phyloP scores from a whole-genome alignment of 164 flowering plant species.

The Liquidambar formosana region DNA sequence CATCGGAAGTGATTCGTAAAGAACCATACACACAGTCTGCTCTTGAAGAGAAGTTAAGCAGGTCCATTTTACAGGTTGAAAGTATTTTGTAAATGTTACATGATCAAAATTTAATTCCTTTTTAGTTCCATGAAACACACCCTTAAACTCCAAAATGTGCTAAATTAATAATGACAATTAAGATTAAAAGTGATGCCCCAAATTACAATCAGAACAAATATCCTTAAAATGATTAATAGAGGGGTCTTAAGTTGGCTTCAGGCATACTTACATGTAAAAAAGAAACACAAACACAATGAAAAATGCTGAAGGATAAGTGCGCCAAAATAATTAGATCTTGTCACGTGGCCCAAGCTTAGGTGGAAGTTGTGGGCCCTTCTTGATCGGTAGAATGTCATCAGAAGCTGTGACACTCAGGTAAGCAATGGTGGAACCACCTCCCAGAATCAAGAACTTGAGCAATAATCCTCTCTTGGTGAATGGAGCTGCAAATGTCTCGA shows the following conservation, averaged over 20 bases:
- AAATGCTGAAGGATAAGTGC: conserved; percentile 1
- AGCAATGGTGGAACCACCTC: conserved; percentile 82
- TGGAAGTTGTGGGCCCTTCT: conserved; percentile 93
- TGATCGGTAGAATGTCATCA: conserved; percentile 78
- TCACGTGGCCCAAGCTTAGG: conserved; percentile 93
- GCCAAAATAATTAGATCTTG: conserved; percentile 57
- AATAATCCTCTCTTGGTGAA: conserved; percentile 94
- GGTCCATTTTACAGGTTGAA: neutral
- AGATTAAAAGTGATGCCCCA: conserved; percentile 5
- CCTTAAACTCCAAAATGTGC: neutral
- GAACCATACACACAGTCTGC: too few species aligned
- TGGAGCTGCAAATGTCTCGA: conserved; percentile 98
- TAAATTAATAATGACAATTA: neutral
- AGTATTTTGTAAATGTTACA: neutral
- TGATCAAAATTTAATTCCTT: neutral
- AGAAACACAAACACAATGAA: conserved; percentile 18
- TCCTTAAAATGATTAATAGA: conserved; percentile 6
- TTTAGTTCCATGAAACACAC: neutral
- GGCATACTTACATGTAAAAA: conserved; percentile 28
- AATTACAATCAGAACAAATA: neutral
- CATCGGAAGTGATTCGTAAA: too few species aligned
- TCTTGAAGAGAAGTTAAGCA: neutral
- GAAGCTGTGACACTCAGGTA: conserved; percentile 80
- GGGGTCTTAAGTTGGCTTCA: conserved; percentile 14
- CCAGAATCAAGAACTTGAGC: conserved; percentile 90